These are phyloP conservation scores for Citrus inodora DNA, from an alignment of 345 rosid species.

Conservation along the genomic window DNA sequence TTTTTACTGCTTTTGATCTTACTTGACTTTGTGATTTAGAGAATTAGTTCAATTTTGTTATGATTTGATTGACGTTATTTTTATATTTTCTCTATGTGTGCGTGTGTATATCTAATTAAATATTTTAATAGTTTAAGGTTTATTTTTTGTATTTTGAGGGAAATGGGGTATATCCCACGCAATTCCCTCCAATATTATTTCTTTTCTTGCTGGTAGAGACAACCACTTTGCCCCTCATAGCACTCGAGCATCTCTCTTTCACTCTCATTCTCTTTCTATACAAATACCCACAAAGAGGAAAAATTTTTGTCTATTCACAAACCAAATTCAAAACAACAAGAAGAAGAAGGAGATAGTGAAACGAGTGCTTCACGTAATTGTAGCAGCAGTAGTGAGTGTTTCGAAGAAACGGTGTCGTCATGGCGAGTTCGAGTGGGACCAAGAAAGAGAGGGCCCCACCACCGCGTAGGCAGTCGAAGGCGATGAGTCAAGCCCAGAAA, in stretches of 20 bases:
- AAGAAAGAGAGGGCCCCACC: constrained; percentile 34
- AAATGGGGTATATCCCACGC: no score
- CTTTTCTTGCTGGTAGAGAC: constrained; percentile 61
- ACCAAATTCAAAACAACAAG: background rate
- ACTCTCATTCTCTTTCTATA: background rate
- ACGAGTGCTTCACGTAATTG: background rate
- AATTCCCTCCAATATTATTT: constrained; percentile 2
- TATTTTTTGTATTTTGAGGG: no score
- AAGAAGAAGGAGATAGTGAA: background rate
- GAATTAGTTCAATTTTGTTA: no score
- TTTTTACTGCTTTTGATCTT: no score
- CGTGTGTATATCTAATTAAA: no score
- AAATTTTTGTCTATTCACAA: background rate
- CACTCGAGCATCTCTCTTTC: constrained; percentile 55
- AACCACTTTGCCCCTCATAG: constrained; percentile 51
- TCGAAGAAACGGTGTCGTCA: constrained; percentile 1
- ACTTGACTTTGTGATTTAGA: no score
- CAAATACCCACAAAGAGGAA: background rate
- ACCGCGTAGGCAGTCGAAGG: constrained; percentile 38
- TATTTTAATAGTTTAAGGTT: no score
- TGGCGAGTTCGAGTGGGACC: constrained; percentile 86
- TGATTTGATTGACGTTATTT: no score
- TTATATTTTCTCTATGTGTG: no score
- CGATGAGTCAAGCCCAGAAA: constrained; percentile 44
- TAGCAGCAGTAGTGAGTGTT: background rate